phyloP scores from a whole-genome alignment of 306 rosid genomes.

The Quercus robur region DNA sequence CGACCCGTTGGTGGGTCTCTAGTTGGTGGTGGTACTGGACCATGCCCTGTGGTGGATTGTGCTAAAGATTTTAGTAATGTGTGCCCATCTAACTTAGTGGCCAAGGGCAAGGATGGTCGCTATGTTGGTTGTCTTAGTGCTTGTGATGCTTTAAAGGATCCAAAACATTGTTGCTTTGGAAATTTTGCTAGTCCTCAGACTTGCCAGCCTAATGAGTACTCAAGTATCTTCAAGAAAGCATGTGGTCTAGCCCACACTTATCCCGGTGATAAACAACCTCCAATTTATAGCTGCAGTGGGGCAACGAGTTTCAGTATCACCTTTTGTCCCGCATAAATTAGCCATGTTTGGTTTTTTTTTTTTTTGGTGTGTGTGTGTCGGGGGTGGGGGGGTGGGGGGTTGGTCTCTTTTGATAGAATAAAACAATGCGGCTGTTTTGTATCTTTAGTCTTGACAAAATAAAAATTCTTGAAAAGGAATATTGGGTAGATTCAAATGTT shows the following conservation, averaged over 20 bases:
- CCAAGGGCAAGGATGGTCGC: neutral
- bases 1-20: slow-evolving; percentile 30
- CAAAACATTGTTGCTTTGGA: slow-evolving; percentile 30
- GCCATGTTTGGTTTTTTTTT: neutral
- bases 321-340: slow-evolving; percentile 14
- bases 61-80: slow-evolving; percentile 1
- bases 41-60: slow-evolving; percentile 35
- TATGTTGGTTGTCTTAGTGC: slow-evolving; percentile 39
- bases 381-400: too few relatives aligned
- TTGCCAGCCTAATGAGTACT: slow-evolving; percentile 30
- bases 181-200: neutral
- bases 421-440: too few relatives aligned
- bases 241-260: slow-evolving; percentile 28
- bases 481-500: too few relatives aligned
- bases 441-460: too few relatives aligned
- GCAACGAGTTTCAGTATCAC: slow-evolving; percentile 26
- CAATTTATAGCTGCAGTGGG: slow-evolving; percentile 32
- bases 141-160: slow-evolving; percentile 29
- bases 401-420: too few relatives aligned
- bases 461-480: too few relatives aligned
- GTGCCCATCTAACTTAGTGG: slow-evolving; percentile 19
- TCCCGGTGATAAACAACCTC: slow-evolving; percentile 23
- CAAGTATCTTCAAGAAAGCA: slow-evolving; percentile 1
- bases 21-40: slow-evolving; percentile 23
- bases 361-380: too few relatives aligned